Base-by-base conservation (phyloP, 1,284 basidiomycete species). In the Coriolopsis trogii region DNA sequence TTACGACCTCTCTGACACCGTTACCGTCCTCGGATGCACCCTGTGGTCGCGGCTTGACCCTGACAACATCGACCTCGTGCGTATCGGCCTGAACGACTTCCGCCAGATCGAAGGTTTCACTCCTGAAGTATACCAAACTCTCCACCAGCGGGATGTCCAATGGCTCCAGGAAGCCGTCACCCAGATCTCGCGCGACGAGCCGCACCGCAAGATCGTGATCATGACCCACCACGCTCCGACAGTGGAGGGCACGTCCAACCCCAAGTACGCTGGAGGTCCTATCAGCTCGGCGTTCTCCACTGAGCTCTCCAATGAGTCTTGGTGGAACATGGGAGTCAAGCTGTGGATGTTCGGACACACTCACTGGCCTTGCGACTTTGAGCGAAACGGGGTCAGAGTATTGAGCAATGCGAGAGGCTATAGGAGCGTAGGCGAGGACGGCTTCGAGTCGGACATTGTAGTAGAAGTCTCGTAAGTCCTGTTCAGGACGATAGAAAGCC, bases 291-390 rank as follows among this genome's bases (percentile, higher is more conserved):
- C 68, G 24, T 74, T 72, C 57, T 64, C 67, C 12, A 73, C 69
- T 7, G 72, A 72, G 51, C 57, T 74, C 39, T 65, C 60, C 2
- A 48, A 38, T 16, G 58, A 64, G 16, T 67, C 62, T 42, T 46
- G 51, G 51, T 46, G 16, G 46, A 33, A 31, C 50, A 38, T 37
- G n/a, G n/a, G n/a, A n/a, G 44, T 49, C n/a, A 52, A 46, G 26
- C 16, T 71, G 16, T 76, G 74, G 73, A 68, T 67, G 24, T 75
- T 71, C 53, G 74, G 73, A 6, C 73, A 74, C 49, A 75, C 74
- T 6, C 72, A 74, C 42, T 72, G 67, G 67, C 63, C 59, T 26
- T 74, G 71, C 51, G 72, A 74, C 56, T 71, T 74, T 47, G 62
- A 60, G 41, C 52, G 59, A 41, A 50, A 65, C 6, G 69, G 67